A percentile compares a stretch with the other conserved stretches of the same genome.
These are phyloP conservation scores for Moringa oleifera DNA, from an alignment of 345 rosid species.

Conservation along the genomic window DNA sequence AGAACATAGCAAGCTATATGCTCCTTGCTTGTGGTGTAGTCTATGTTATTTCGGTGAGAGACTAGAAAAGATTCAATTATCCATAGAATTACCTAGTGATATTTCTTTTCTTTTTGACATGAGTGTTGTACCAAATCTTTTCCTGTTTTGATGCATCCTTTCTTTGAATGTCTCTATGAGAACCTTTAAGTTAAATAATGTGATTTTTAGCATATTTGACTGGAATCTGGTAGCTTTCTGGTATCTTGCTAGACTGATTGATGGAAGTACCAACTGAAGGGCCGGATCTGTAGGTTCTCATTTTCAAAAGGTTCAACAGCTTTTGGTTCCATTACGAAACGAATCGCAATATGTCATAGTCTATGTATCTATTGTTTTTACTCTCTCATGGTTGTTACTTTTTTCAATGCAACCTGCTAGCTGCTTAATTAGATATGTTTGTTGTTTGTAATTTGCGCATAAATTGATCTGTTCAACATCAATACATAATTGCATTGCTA, in stretches of 20 bases:
- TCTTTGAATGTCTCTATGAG: not conserved
- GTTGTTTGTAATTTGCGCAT: too few relatives aligned
- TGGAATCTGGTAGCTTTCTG: not conserved
- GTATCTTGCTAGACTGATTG: not conserved
- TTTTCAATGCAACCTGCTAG: not conserved
- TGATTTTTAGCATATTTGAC: not conserved
- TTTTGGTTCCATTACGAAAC: not conserved
- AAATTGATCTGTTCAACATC: not conserved
- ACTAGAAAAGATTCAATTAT: not conserved
- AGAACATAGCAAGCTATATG: conserved; percentile 78
- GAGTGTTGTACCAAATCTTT: not conserved
- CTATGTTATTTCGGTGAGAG: conserved; percentile 65
- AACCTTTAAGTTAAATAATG: not conserved
- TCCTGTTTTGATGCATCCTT: not conserved
- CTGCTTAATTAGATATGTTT: not conserved
- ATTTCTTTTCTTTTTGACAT: not conserved
- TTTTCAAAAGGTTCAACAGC: not conserved
- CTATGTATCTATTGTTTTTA: too few relatives aligned
- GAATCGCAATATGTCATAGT: too few relatives aligned
- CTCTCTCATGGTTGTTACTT: not conserved
- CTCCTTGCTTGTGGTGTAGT: conserved; percentile 84
- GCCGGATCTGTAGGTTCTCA: not conserved
- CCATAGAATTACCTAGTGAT: not conserved
- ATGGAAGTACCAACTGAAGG: not conserved
- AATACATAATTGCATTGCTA: not conserved